Conservation (phyloP, 139 green algal species). For the Coelastrella sp. region DNA sequence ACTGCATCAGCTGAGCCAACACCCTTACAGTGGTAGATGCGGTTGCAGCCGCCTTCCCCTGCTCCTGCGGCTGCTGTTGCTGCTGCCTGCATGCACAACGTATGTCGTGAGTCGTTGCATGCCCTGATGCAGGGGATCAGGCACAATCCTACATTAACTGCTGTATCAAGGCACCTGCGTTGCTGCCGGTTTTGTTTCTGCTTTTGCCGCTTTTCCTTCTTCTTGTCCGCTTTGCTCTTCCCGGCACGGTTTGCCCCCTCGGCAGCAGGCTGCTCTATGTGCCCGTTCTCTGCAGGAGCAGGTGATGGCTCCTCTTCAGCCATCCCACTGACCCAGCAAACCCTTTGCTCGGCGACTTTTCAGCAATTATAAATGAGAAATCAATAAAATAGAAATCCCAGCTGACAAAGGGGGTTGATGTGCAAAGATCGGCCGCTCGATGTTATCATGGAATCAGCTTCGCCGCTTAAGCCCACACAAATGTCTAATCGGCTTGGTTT, state of each 20-base stretch:
- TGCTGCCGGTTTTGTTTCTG: slow-evolving; percentile 67
- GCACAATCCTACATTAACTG: too few species aligned
- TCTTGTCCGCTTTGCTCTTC: slow-evolving; percentile 67
- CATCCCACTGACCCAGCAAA: not conserved
- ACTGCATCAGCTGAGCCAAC: too few species aligned
- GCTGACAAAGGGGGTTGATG: not conserved
- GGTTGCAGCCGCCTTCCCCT: not conserved
- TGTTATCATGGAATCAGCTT: too few species aligned
- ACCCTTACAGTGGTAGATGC: not conserved
- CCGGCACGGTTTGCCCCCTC: slow-evolving; percentile 28
- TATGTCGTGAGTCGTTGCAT: not conserved
- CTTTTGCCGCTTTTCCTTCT: slow-evolving; percentile 60
- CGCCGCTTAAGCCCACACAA: too few species aligned
- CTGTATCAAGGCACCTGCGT: slow-evolving; percentile 44
- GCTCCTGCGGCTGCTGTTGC: slow-evolving; percentile 21
- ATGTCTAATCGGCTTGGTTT: not conserved
- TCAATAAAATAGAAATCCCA: not conserved
- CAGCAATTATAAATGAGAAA: not conserved
- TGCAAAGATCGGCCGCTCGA: not conserved
- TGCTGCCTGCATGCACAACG: slow-evolving; percentile 33
- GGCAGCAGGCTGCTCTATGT: slow-evolving; percentile 24
- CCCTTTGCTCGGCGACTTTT: not conserved
- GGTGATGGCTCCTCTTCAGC: not conserved
- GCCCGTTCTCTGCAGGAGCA: slow-evolving; percentile 33
- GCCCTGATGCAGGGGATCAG: too few species aligned